Base-by-base conservation (phyloP, 169 alveolate genomes). In the Plasmodium gaboni region DNA sequence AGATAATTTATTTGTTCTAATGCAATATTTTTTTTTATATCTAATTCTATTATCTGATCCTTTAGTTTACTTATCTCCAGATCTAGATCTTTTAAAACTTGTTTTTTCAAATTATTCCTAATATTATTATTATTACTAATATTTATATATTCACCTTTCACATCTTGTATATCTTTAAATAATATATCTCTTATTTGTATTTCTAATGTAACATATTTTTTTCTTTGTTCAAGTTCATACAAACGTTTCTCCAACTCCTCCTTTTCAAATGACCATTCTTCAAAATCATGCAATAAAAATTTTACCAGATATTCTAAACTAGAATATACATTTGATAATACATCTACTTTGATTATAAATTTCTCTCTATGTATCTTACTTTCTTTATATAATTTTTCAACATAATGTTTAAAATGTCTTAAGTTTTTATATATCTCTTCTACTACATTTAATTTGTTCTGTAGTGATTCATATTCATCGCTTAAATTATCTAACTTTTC, bases 1-100 rank as follows among this genome's bases (percentile, higher is more conserved):
- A 83, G 3, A 63, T 32, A 83, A 46, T 83, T 67, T 32, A 83
- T 15, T 12, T 83, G 85, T 13, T 68, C 55, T 32, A 32, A 10
- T n/a, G 28, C 17, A 4, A 83, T 48, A 15, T 67, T 72, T 17
- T 60, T 51, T 71, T 60, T 83, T 26, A 83, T 22, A n/a, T 83
- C 38, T 38, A 68, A 17, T 38, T 46, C 57, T 3, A 42, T 51
- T 28, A 68, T 13, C 1, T 83, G 17, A 4, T 12, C 24, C 44
- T 68, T 48, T 50, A 67, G 12, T 55, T 51, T n/a, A 10, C 28
- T 63, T 13, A 83, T 63, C 26, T 76, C 57, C 2, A 50, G 15
- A 10, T 17, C 22, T 48, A 76, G n/a, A n/a, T 15, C 73, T 50
- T 38, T 51, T 17, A 26, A 44, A n/a, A 12, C 12, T 51, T 48